Evolutionary conservation across 129 eudicot species (phyloP).

Genomic region (Tanacetum coccineum): DNA sequence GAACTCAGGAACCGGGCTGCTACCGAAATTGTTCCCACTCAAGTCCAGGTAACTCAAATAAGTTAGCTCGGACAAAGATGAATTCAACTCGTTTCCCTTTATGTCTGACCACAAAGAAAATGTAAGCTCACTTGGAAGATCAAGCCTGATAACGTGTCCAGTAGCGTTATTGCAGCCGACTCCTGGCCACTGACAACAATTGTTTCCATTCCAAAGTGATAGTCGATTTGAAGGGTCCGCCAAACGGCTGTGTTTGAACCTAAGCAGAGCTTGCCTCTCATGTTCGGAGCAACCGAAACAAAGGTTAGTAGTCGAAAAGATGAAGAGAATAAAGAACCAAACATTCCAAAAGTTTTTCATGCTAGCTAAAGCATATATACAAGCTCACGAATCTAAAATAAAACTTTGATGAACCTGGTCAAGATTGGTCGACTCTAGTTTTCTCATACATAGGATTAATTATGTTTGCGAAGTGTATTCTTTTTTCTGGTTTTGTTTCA

Average conservation of each 20-base stretch:
- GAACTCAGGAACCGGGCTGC: conserved; percentile 27
- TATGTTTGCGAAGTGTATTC: too few relatives aligned
- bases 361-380: neutral
- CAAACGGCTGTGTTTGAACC: neutral
- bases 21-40: conserved; percentile 18
- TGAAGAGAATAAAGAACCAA: conserved; percentile 20
- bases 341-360: conserved; percentile 13
- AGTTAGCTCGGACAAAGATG: conserved; percentile 21
- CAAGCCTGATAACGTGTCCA: conserved; percentile 26
- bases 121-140: conserved; percentile 10
- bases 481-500: too few relatives aligned
- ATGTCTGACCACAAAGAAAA: too few relatives aligned
- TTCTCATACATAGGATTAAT: too few relatives aligned
- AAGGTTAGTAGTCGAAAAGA: conserved; percentile 19
- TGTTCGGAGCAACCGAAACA: conserved; percentile 28
- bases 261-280: conserved; percentile 34
- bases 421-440: neutral
- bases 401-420: neutral
- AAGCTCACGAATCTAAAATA: neutral
- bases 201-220: conserved; percentile 32
- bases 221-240: conserved; percentile 21
- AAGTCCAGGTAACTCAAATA: conserved; percentile 31
- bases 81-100: conserved; percentile 8
- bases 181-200: conserved; percentile 37
- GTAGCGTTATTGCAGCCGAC: conserved; percentile 28